Evolutionary conservation across 441 rosid species (phyloP).

Genomic region (Aleurites moluccanus): DNA sequence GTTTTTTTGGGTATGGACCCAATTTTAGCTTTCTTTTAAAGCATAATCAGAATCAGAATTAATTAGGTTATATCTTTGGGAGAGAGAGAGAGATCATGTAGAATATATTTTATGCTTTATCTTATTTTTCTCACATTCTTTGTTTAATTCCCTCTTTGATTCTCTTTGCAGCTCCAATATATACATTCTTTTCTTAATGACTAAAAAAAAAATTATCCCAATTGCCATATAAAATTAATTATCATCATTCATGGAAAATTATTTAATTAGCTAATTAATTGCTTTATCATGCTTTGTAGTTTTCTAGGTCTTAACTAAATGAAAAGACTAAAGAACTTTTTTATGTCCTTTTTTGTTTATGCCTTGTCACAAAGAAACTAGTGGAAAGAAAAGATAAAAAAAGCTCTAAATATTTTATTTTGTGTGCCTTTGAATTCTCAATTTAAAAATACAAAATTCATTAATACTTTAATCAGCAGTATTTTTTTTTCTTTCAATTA

Average conservation of each 20-base stretch:
- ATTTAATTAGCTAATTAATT: background rate
- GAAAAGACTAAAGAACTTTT: conserved; percentile 9
- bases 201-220: background rate
- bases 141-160: conserved; percentile 23
- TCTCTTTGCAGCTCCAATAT: conserved; percentile 25
- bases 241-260: too few species aligned
- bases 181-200: conserved; percentile 8
- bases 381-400: too few species aligned
- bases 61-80: conserved; percentile 13
- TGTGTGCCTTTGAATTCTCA: too few species aligned
- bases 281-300: background rate
- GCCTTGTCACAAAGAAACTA: too few species aligned
- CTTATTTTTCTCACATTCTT: conserved; percentile 29
- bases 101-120: conserved; percentile 21
- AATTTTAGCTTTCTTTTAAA: conserved; percentile 28
- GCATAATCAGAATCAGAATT: conserved; percentile 29
- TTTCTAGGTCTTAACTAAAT: background rate
- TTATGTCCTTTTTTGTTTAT: background rate
- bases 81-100: conserved; percentile 4
- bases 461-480: too few species aligned
- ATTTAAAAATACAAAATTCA: too few species aligned
- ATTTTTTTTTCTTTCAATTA: too few species aligned
- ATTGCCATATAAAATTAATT: background rate
- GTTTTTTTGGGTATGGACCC: conserved; percentile 23
- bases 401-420: too few species aligned